A percentile compares a stretch with the other conserved stretches of the same genome.
These are phyloP conservation scores for Aspergillus ellipticus DNA, from an alignment of 495 filamentous ascomycete species.

Conservation along the genomic window DNA sequence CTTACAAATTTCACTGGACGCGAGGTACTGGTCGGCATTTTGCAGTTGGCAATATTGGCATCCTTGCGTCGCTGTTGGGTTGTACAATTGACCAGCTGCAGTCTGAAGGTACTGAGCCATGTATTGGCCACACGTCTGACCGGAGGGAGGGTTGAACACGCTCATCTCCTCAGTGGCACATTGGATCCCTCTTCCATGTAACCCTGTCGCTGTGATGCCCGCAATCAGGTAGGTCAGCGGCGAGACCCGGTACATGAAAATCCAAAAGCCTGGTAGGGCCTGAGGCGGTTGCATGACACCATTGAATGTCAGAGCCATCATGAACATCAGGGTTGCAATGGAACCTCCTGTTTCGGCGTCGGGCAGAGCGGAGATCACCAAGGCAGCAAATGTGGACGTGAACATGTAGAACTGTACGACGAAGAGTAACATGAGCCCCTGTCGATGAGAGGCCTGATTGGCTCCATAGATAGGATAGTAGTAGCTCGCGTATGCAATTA, in stretches of 20 bases:
- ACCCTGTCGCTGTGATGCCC: constrained; percentile 46
- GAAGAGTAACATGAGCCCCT: constrained; percentile 51
- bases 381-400: constrained; percentile 64
- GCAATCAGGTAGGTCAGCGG: constrained; percentile 57
- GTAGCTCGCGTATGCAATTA: constrained; percentile 58
- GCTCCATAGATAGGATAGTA: constrained; percentile 53
- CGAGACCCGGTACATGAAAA: constrained; percentile 54
- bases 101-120: constrained; percentile 29
- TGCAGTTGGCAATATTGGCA: constrained; percentile 46
- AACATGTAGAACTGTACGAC: constrained; percentile 64
- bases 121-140: constrained; percentile 49
- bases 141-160: constrained; percentile 48
- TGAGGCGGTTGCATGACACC: constrained; percentile 53
- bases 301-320: constrained; percentile 59
- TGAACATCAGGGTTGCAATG: constrained; percentile 58
- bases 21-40: constrained; percentile 48
- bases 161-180: constrained; percentile 48
- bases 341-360: constrained; percentile 54
- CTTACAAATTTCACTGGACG: constrained; percentile 43
- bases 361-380: constrained; percentile 46
- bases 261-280: constrained; percentile 54
- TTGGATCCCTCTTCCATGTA: constrained; percentile 38
- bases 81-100: constrained; percentile 41
- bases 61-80: constrained; percentile 34
- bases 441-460: constrained; percentile 32